Evolutionary conservation across 1,284 basidiomycete species (phyloP).

Genomic region (Cystobasidium pallidum): DNA sequence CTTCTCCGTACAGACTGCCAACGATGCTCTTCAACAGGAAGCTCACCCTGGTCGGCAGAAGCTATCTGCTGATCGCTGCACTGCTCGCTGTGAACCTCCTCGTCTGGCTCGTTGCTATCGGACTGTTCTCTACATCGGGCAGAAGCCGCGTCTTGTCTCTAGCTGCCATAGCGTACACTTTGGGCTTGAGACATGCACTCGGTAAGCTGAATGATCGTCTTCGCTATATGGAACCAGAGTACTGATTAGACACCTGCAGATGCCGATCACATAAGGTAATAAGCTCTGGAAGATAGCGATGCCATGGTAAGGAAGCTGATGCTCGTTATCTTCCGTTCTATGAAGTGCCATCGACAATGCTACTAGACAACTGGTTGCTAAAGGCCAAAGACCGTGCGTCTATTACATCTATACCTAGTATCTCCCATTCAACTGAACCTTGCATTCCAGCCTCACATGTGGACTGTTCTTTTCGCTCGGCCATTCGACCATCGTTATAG

Average conservation of each 20-base stretch:
- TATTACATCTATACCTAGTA: too few species aligned
- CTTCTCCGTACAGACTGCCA: neutral
- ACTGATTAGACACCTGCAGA: slow-evolving; percentile 33
- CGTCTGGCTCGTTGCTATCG: slow-evolving; percentile 55
- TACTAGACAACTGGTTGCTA: slow-evolving; percentile 49
- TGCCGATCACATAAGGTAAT: slow-evolving; percentile 34
- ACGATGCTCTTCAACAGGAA: slow-evolving; percentile 15
- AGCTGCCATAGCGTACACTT: slow-evolving; percentile 56
- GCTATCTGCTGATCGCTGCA: slow-evolving; percentile 52
- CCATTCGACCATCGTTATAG: slow-evolving; percentile 57
- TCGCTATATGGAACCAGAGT: neutral
- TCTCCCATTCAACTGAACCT: too few species aligned
- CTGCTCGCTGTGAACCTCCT: slow-evolving; percentile 53
- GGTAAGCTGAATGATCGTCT: slow-evolving; percentile 48
- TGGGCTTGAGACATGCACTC: slow-evolving; percentile 57
- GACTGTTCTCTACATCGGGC: slow-evolving; percentile 51
- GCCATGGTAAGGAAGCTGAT: neutral
- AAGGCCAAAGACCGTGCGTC: slow-evolving; percentile 43
- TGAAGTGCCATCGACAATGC: slow-evolving; percentile 46
- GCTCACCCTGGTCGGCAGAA: slow-evolving; percentile 55
- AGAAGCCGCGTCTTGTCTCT: slow-evolving; percentile 50
- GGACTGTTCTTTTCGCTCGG: slow-evolving; percentile 58
- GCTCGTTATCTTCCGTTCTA: neutral
- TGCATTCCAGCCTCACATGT: slow-evolving; percentile 50
- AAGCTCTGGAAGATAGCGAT: neutral